Base-by-base conservation (phyloP, 805 yeast genomes). In the Saccharomycopsis olivae region DNA sequence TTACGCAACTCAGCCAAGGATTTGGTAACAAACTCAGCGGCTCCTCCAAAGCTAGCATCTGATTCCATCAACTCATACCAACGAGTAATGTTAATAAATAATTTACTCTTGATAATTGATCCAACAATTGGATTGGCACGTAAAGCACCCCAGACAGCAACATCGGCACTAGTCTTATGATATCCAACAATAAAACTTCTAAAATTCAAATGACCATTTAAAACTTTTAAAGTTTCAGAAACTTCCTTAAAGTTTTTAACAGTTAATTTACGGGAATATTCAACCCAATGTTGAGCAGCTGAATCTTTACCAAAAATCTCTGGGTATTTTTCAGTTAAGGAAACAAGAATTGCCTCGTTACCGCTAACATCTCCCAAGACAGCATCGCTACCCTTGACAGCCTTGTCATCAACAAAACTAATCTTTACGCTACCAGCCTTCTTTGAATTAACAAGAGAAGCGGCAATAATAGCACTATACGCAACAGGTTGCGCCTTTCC, bases 101-200 rank as follows among this genome's bases (percentile, higher is more conserved):
- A 81, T 38, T 78, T 84, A 62, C 75, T 82, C 66, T 86, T 88
- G 61, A 87, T 72, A 48, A 85, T 80, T 14, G 95, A 83, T 18
- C 92, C 95, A 68, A 88, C 84, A 58, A 89, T 79, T 40, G 94
- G 86, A 59, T 92, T 89, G 47, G 95, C 84, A 64, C 96, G 77
- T 51, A 89, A 68, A 36, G 81, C 84, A 60, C 96, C 96, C 96
- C 96, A 89, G 16, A 82, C 69, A 13, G 89, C 83, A 46, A 86
- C 67, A 61, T 89, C 98, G 39, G 94, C 92, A 33, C 77, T 59
- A 11, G 94, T 65, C 47, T 71, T 64, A n/a, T 65, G 50, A 61
- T 76, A 69, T 29, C 92, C 95, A 40, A 72, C 61, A 40, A 86
- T 58, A 57, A 73, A 88, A 5, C 96, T 73, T 56, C 95, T 75